Evolutionary conservation across 2,329 filamentous ascomycete species (phyloP), one percentile per base, ranked within the genome.

Genomic region (Hypoxylon sp.): DNA sequence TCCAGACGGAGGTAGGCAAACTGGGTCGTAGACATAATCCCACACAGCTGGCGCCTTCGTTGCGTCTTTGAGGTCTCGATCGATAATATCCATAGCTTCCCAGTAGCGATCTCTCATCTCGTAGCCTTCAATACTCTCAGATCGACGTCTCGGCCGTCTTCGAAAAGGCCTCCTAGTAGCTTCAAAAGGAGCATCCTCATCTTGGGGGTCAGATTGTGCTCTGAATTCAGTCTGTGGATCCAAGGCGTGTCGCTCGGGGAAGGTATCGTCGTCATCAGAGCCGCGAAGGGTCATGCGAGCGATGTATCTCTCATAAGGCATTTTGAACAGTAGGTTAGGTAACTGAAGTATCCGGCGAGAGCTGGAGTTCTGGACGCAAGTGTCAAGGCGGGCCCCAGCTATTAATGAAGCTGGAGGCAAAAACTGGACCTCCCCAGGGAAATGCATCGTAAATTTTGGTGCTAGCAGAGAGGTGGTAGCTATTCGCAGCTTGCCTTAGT

Each of bases 101-200:
- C 67, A 73, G 55, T 73, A 73, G 8, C 69, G 65, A 17, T 63
- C 62, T n/a, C 70, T 68, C 67, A 70, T 69, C 24, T 73, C 69
- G 46, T 72, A 70, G 2, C 71, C 69, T 10, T 73, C 69, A 13
- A 66, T 57, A 44, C 70, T 72, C 39, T 72, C 68, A 0, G 61
- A 68, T 32, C 60, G 62, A 15, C 69, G 60, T 32, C 68, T 68
- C 2, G 62, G 64, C 8, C 67, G 65, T 27, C 62, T 64, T 3
- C 53, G 54, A 35, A 46, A 37, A 15, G 29, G 51, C 24, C 10
- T 52, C 2, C 39, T 11, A 2, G 27, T 17, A 6, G 17, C n/a
- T 3, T 60, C 51, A 7, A 7, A 17, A 21, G 19, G 24, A 24
- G 42, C 24, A 39, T 65, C 37, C 15, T 64, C 52, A 31, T 54